These are phyloP conservation scores for Medicago ruthenica DNA, from an alignment of 306 rosid species.

Conservation along the genomic window DNA sequence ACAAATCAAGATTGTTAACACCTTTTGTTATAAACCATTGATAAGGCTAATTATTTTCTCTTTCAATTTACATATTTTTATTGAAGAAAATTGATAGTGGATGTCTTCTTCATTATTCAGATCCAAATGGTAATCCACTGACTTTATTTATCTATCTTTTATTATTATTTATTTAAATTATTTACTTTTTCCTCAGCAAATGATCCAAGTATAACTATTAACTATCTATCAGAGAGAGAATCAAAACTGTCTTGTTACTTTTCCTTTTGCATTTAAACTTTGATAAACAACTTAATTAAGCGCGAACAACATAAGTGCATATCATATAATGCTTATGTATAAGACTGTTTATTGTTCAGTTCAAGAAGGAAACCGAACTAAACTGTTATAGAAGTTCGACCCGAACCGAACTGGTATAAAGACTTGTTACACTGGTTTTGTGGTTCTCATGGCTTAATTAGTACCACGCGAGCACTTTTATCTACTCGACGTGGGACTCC, in stretches of 20 bases:
- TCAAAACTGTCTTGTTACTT: background rate
- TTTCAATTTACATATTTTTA: constrained; percentile 44
- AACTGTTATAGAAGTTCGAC: background rate
- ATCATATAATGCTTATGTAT: background rate
- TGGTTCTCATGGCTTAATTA: background rate
- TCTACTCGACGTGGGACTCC: too few relatives aligned
- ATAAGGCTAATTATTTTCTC: constrained; percentile 34
- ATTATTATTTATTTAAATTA: background rate
- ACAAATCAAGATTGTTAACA: too few relatives aligned
- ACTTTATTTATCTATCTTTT: background rate
- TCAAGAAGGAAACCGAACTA: background rate
- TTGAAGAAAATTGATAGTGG: constrained; percentile 27
- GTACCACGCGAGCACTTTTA: too few relatives aligned
- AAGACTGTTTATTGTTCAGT: background rate
- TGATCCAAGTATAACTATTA: too few relatives aligned
- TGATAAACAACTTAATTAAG: background rate
- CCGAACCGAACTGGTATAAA: background rate
- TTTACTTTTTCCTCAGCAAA: too few relatives aligned
- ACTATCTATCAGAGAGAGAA: background rate
- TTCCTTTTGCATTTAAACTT: constrained; percentile 4
- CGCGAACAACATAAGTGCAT: background rate
- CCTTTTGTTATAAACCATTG: background rate
- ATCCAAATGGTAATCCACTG: constrained; percentile 54
- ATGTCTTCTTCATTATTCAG: constrained; percentile 42
- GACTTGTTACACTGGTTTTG: background rate